These are phyloP conservation scores for Tolypocladium guangdongense DNA, from an alignment of 2,329 filamentous ascomycete species.

Conservation along the genomic window DNA sequence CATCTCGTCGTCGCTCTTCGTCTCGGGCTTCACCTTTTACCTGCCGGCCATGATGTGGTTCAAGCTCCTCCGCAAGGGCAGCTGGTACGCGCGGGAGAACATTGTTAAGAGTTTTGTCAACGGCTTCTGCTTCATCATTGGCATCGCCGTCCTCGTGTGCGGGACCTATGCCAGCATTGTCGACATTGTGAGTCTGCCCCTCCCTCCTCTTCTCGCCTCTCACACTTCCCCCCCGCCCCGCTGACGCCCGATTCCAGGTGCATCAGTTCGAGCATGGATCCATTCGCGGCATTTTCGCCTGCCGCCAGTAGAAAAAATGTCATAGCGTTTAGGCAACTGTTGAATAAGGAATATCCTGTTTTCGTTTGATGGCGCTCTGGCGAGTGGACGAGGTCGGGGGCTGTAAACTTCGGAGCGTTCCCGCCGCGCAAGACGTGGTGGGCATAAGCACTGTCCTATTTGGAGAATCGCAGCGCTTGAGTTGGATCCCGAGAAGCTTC, in stretches of 20 bases:
- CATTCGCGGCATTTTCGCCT: conserved; percentile 7
- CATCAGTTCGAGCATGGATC: conserved; percentile 1
- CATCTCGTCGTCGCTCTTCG: conserved; percentile 36
- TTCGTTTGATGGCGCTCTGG: neutral
- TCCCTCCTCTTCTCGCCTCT: no score
- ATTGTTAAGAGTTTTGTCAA: conserved; percentile 10
- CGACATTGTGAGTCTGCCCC: conserved; percentile 13
- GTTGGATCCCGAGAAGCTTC: neutral
- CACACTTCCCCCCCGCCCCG: neutral
- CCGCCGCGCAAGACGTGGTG: neutral
- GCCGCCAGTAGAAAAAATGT: neutral
- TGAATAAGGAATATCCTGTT: neutral
- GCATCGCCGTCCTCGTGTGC: conserved; percentile 12
- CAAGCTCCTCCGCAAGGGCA: conserved; percentile 21
- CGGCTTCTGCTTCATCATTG: conserved; percentile 14
- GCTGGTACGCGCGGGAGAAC: conserved; percentile 14
- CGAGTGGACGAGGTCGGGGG: neutral
- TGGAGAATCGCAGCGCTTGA: neutral
- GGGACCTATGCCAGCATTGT: conserved; percentile 15
- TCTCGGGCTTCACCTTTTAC: conserved; percentile 27
- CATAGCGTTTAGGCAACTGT: neutral
- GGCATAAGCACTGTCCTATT: neutral
- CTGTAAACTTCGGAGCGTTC: neutral
- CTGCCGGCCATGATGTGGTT: conserved; percentile 30
- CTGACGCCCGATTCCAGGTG: conserved; percentile 1